Evolutionary conservation across 2,329 filamentous ascomycete genomes (phyloP).

Genomic region (Aspergillus pseudonomiae): DNA sequence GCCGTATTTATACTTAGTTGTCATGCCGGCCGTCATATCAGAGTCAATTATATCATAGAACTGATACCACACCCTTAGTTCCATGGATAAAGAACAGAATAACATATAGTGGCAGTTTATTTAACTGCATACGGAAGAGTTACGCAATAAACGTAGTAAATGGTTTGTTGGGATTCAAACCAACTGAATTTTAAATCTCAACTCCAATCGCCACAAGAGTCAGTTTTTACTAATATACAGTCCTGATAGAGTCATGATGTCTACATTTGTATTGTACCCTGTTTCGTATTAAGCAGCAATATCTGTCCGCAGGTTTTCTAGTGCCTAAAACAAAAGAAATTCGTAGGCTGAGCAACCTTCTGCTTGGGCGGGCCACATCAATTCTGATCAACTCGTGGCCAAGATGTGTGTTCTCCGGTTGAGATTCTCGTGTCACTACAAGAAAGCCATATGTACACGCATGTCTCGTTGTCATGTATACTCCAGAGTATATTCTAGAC

Average conservation of each 20-base stretch:
- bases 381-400: too few species aligned
- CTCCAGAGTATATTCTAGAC: background rate
- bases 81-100: background rate
- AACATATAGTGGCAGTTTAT: background rate
- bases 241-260: background rate
- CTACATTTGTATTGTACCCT: background rate
- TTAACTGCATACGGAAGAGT: background rate
- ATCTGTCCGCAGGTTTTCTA: background rate
- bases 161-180: background rate
- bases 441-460: background rate
- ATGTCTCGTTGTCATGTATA: background rate
- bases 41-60: conserved; percentile 3
- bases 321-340: background rate
- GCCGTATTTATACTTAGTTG: background rate
- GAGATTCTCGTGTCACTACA: background rate
- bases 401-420: background rate
- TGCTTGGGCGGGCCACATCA: background rate
- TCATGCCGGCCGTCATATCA: too few species aligned
- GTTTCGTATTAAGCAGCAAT: background rate
- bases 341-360: background rate
- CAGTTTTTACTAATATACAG: background rate
- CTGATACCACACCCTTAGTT: background rate
- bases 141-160: background rate
- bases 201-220: background rate
- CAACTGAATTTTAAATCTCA: background rate